phyloP scores from a whole-genome alignment of 2,329 filamentous ascomycete genomes.

The Nigrospora osmanthi region DNA sequence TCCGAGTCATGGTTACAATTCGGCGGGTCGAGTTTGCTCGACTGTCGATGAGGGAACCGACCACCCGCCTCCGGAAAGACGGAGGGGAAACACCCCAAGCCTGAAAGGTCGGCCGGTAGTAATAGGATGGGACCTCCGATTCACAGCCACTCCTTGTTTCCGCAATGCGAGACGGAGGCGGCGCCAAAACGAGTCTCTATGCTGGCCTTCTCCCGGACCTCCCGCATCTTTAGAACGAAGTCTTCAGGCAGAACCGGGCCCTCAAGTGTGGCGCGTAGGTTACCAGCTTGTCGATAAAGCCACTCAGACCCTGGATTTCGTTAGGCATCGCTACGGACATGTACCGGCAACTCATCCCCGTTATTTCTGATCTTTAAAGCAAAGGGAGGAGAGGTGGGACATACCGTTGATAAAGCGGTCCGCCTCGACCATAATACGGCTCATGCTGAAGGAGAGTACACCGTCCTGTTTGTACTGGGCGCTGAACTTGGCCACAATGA shows the following conservation, averaged over 20 bases:
- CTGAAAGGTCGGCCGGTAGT: too few species aligned
- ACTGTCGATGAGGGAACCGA: too few species aligned
- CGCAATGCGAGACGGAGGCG: slow-evolving; percentile 35
- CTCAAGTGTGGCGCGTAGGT: slow-evolving; percentile 14
- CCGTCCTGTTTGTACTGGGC: slow-evolving; percentile 32
- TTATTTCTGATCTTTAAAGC: too few species aligned
- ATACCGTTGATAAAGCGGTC: slow-evolving; percentile 12
- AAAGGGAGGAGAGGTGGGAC: slow-evolving; percentile 1
- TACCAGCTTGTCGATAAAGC: too few species aligned
- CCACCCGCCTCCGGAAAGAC: too few species aligned
- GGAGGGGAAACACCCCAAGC: too few species aligned
- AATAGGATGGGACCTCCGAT: too few species aligned
- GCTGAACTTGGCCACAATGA: slow-evolving; percentile 27
- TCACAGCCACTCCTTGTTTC: slow-evolving; percentile 34
- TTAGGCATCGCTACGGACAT: too few species aligned
- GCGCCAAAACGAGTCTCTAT: slow-evolving; percentile 25
- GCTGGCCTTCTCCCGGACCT: slow-evolving; percentile 14
- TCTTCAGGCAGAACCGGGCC: slow-evolving; percentile 10
- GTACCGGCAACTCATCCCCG: too few species aligned
- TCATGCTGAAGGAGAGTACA: slow-evolving; percentile 34
- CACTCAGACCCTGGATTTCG: too few species aligned
- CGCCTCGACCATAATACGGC: slow-evolving; percentile 34
- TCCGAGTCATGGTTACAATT: too few species aligned
- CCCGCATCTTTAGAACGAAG: slow-evolving; percentile 7
- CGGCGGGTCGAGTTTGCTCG: too few species aligned